These are phyloP conservation scores for Penicillium paxilli DNA, from an alignment of 495 filamentous ascomycete species.

Conservation along the genomic window DNA sequence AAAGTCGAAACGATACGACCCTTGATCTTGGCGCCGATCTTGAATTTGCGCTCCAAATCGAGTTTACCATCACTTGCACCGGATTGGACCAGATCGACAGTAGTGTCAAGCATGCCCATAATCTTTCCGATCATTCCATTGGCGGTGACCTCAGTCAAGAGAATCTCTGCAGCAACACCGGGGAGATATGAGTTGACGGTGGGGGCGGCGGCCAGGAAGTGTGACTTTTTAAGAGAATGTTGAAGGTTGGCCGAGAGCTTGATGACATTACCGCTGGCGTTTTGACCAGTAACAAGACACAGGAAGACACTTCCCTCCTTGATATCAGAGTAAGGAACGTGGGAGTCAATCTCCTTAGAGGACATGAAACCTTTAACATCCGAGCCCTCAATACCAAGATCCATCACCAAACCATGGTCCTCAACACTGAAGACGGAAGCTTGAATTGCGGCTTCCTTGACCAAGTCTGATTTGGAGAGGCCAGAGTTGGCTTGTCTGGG, in stretches of 20 bases:
- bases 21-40: slow-evolving; percentile 81
- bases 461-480: slow-evolving; percentile 66
- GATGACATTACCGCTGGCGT: slow-evolving; percentile 74
- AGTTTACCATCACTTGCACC: slow-evolving; percentile 63
- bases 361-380: slow-evolving; percentile 80
- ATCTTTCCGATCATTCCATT: slow-evolving; percentile 77
- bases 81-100: slow-evolving; percentile 86
- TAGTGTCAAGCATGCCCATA: slow-evolving; percentile 87
- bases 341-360: slow-evolving; percentile 73
- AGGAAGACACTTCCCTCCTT: slow-evolving; percentile 82
- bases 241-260: slow-evolving; percentile 79
- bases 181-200: slow-evolving; percentile 89
- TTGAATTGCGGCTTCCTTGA: slow-evolving; percentile 74
- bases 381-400: slow-evolving; percentile 71
- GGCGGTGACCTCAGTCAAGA: slow-evolving; percentile 68
- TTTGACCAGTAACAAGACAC: slow-evolving; percentile 76
- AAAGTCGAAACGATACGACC: slow-evolving; percentile 85
- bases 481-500: slow-evolving; percentile 75
- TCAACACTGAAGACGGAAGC: slow-evolving; percentile 87
- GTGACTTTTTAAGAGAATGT: slow-evolving; percentile 68
- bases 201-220: slow-evolving; percentile 70
- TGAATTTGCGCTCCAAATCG: slow-evolving; percentile 69
- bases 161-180: slow-evolving; percentile 81
- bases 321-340: slow-evolving; percentile 57
- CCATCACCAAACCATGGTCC: slow-evolving; percentile 94